Conservation (phyloP, 2,329 filamentous ascomycete genomes). For the Plenodomus biglobosus region DNA sequence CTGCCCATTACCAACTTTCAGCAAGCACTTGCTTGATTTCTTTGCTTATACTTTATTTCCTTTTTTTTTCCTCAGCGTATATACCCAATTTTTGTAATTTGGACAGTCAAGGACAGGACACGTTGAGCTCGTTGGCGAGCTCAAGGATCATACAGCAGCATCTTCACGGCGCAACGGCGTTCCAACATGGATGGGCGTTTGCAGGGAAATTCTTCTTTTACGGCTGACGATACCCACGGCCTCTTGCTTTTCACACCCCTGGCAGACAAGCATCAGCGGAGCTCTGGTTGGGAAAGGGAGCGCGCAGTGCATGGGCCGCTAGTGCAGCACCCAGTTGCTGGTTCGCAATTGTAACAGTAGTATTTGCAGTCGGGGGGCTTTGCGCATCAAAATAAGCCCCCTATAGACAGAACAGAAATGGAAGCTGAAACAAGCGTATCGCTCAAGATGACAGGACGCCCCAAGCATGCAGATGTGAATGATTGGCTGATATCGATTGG, state of each 20-base stretch:
- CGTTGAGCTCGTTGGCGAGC: background rate
- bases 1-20: slow-evolving; percentile 5
- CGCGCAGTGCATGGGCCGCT: slow-evolving; percentile 29
- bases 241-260: slow-evolving; percentile 18
- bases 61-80: slow-evolving; percentile 28
- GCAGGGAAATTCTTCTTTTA: slow-evolving; percentile 18
- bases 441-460: slow-evolving; percentile 19
- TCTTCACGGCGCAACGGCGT: slow-evolving; percentile 27
- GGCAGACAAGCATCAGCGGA: slow-evolving; percentile 5
- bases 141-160: slow-evolving; percentile 15
- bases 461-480: slow-evolving; percentile 20
- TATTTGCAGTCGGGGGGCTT: slow-evolving; percentile 27
- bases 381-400: background rate
- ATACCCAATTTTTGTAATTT: slow-evolving; percentile 46
- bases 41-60: slow-evolving; percentile 44
- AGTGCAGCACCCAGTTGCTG: slow-evolving; percentile 35
- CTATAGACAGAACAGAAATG: slow-evolving; percentile 17
- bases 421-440: slow-evolving; percentile 30
- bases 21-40: slow-evolving; percentile 34
- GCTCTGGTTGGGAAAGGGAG: slow-evolving; percentile 4
- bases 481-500: slow-evolving; percentile 15
- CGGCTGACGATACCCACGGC: slow-evolving; percentile 30
- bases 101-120: background rate
- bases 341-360: slow-evolving; percentile 29
- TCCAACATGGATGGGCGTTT: slow-evolving; percentile 26